These are phyloP conservation scores for Zymoseptoria ardabiliae DNA, from an alignment of 2,329 filamentous ascomycete genomes.

Conservation along the genomic window DNA sequence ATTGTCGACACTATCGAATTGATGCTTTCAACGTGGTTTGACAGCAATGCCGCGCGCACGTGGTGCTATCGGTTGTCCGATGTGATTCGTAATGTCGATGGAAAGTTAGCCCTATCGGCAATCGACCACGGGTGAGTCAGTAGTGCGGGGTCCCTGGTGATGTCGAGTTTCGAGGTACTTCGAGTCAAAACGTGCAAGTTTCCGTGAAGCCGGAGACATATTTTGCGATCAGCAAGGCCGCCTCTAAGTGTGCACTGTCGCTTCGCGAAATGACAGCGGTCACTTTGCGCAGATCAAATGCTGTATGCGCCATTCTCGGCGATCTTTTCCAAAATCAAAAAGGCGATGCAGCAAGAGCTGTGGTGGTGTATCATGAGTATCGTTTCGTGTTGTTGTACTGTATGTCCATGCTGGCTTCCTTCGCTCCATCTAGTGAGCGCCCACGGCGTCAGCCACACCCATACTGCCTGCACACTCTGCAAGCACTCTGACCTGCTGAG, in stretches of 20 bases:
- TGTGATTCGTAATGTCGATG: background rate
- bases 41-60: background rate
- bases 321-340: background rate
- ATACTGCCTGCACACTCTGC: constrained; percentile 40
- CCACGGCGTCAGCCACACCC: background rate
- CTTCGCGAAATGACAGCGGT: background rate
- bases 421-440: background rate
- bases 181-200: background rate
- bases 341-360: background rate
- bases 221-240: background rate
- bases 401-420: background rate
- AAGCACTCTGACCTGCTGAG: constrained; percentile 54
- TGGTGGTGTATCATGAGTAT: background rate
- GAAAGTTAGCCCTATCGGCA: background rate
- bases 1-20: background rate
- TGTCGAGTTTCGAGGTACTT: background rate
- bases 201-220: background rate
- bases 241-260: background rate
- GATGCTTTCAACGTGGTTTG: background rate
- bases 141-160: background rate
- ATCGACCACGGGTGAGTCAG: background rate
- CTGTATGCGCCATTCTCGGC: background rate
- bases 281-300: background rate
- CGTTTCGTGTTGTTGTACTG: background rate
- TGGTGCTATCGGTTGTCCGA: background rate